A percentile compares a stretch with the other conserved stretches of the same genome.
Conservation (phyloP, 345 rosid genomes). For the Aethionema arabicum region DNA sequence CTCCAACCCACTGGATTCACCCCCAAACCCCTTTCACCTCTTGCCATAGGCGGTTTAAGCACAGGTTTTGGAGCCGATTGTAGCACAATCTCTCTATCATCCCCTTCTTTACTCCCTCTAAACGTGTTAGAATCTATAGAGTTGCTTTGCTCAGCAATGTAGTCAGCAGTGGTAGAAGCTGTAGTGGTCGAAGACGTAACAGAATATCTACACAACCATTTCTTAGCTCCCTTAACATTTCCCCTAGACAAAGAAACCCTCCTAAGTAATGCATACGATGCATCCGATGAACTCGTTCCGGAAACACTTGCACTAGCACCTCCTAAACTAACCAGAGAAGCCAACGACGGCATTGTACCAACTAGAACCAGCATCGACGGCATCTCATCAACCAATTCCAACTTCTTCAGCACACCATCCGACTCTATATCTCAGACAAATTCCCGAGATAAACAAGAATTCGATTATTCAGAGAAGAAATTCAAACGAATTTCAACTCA, state of each 20-base stretch:
- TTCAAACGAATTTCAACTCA: slow-evolving; percentile 11
- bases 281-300: slow-evolving; percentile 10
- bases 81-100: slow-evolving; percentile 56
- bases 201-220: slow-evolving; percentile 33
- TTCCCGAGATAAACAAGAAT: background rate
- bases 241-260: slow-evolving; percentile 32
- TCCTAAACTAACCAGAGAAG: slow-evolving; percentile 52
- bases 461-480: slow-evolving; percentile 2
- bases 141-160: slow-evolving; percentile 58
- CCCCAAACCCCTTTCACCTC: slow-evolving; percentile 36
- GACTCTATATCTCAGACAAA: slow-evolving; percentile 23
- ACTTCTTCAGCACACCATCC: background rate
- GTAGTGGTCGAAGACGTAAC: slow-evolving; percentile 45
- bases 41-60: slow-evolving; percentile 49
- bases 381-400: slow-evolving; percentile 24
- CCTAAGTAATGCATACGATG: slow-evolving; percentile 23
- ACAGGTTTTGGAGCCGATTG: slow-evolving; percentile 84
- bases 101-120: slow-evolving; percentile 44
- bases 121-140: slow-evolving; percentile 50
- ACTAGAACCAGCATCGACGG: slow-evolving; percentile 50
- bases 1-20: slow-evolving; percentile 43
- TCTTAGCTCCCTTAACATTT: slow-evolving; percentile 21
- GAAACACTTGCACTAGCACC: slow-evolving; percentile 36
- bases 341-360: slow-evolving; percentile 62
- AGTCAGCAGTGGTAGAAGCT: slow-evolving; percentile 51